phyloP scores from a whole-genome alignment of 306 rosid genomes.

The Vigna unguiculata region DNA sequence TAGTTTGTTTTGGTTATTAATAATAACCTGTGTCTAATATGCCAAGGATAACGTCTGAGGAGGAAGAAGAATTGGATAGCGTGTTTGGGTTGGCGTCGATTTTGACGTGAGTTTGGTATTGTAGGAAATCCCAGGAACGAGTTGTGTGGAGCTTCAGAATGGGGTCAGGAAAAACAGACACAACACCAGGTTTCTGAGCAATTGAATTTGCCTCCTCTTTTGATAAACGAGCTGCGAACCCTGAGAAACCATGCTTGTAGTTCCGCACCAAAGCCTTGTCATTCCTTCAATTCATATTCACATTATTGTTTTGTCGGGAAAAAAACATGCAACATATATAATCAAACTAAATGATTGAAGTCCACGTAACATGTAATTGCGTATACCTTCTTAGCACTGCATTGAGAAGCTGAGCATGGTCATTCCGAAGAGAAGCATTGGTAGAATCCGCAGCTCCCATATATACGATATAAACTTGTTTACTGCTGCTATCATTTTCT shows the following conservation, averaged over 20 bases:
- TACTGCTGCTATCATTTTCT: background rate
- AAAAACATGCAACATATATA: background rate
- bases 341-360: background rate
- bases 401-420: conserved; percentile 62
- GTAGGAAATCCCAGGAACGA: conserved; percentile 88
- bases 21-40: conserved; percentile 72
- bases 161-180: conserved; percentile 84
- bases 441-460: conserved; percentile 78
- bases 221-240: conserved; percentile 79
- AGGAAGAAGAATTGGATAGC: conserved; percentile 42
- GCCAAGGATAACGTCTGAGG: conserved; percentile 70
- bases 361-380: background rate
- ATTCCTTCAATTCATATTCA: conserved; percentile 48
- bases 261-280: conserved; percentile 64
- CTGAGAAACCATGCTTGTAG: conserved; percentile 85
- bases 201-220: conserved; percentile 65
- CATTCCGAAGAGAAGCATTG: conserved; percentile 56
- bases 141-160: conserved; percentile 77
- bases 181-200: conserved; percentile 68
- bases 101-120: conserved; percentile 57
- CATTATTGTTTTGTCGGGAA: background rate
- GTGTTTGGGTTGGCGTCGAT: conserved; percentile 44
- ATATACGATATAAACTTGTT: conserved; percentile 72
- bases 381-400: conserved; percentile 57
- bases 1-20: background rate